Conservation (phyloP, 352 stramenopile species). For the Globisporangium viniferum region DNA sequence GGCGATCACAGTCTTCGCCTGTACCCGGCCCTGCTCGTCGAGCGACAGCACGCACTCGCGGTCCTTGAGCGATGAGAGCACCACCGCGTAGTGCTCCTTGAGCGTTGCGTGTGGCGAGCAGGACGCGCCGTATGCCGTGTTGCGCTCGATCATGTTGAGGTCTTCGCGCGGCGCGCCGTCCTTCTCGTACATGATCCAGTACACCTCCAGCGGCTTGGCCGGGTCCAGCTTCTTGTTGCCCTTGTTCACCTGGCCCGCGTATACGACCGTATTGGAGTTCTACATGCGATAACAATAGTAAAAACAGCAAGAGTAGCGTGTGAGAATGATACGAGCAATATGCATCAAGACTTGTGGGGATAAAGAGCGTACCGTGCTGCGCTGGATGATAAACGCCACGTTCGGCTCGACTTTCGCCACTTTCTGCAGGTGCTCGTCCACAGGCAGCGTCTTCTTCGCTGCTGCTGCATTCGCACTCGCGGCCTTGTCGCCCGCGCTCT, state of each 20-base stretch:
- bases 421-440: slow-evolving; percentile 65
- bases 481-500: slow-evolving; percentile 6
- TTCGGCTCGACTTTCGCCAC: slow-evolving; percentile 71
- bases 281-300: slow-evolving; percentile 15
- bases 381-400: slow-evolving; percentile 85
- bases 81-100: slow-evolving; percentile 36
- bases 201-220: slow-evolving; percentile 67
- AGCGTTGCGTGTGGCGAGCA: slow-evolving; percentile 35
- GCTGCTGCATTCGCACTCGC: background rate
- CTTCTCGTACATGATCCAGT: slow-evolving; percentile 88
- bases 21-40: slow-evolving; percentile 51
- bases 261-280: slow-evolving; percentile 87
- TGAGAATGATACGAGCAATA: background rate
- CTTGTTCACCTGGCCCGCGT: slow-evolving; percentile 42
- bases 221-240: slow-evolving; percentile 43
- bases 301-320: background rate
- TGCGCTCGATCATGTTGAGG: slow-evolving; percentile 85
- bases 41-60: slow-evolving; percentile 56
- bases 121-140: slow-evolving; percentile 72
- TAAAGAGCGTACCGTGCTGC: slow-evolving; percentile 60
- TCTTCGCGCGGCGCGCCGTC: slow-evolving; percentile 61
- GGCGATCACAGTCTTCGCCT: slow-evolving; percentile 68
- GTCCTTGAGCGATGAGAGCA: slow-evolving; percentile 69
- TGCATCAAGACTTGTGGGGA: background rate
- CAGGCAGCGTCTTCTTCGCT: slow-evolving; percentile 35